Conservation (phyloP, 192 early-diverging fungal genomes). For the Pilaira anomala region DNA sequence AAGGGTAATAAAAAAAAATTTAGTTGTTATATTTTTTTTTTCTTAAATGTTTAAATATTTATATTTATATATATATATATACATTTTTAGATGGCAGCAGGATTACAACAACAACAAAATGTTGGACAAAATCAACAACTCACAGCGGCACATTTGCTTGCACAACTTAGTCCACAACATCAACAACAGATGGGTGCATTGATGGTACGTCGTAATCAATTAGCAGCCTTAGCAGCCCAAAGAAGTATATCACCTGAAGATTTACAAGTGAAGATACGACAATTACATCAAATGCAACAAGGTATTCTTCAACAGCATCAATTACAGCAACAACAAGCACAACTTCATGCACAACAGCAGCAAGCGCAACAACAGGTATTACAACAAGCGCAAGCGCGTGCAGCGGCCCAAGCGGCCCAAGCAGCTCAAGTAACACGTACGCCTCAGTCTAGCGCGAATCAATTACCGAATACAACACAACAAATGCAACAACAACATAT, state of each 20-base stretch:
- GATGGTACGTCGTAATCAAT: constrained; percentile 9
- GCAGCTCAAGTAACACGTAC: not conserved
- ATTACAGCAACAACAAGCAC: constrained; percentile 8
- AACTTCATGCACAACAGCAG: constrained; percentile 1
- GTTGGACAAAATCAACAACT: not conserved
- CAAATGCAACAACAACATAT: too few species aligned
- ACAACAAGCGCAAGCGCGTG: constrained; percentile 17
- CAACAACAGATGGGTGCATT: constrained; percentile 3
- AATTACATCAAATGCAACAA: constrained; percentile 7
- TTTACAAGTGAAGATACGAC: not conserved
- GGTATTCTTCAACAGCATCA: constrained; percentile 10
- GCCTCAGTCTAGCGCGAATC: not conserved
- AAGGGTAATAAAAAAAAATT: not conserved
- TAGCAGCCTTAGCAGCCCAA: not conserved
- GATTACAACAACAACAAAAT: not conserved
- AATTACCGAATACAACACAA: not conserved
- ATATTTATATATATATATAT: not conserved
- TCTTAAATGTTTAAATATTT: not conserved
- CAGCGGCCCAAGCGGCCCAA: not conserved
- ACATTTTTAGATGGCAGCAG: not conserved
- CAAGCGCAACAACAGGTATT: constrained; percentile 6
- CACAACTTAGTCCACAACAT: constrained; percentile 13
- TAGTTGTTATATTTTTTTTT: not conserved
- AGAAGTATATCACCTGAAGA: constrained; percentile 7
- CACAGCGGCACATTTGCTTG: not conserved